A percentile compares a stretch with the other conserved stretches of the same genome.
Evolutionary conservation across 2,329 filamentous ascomycete genomes (phyloP).

Genomic region (Fusarium burgessii): DNA sequence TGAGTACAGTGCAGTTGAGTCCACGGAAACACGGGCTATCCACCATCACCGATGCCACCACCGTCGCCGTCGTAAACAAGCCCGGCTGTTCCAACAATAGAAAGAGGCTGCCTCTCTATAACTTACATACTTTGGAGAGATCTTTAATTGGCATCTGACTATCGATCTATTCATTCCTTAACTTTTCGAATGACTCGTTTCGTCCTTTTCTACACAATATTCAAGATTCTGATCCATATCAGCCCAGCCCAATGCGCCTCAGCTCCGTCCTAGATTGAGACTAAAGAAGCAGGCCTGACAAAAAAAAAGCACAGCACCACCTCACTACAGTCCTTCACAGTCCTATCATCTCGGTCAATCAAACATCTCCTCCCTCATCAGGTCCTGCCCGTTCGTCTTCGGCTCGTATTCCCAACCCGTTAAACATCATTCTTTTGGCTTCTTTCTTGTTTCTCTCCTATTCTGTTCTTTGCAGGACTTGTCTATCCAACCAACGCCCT

Average conservation of each 20-base stretch:
- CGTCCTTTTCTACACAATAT: neutral
- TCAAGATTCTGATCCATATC: slow-evolving; percentile 1
- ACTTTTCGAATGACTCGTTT: neutral
- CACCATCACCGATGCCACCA: slow-evolving; percentile 35
- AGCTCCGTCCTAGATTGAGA: slow-evolving; percentile 24
- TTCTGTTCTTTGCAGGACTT: neutral
- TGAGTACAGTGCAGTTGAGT: neutral
- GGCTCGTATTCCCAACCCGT: slow-evolving; percentile 47
- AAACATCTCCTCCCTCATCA: slow-evolving; percentile 15
- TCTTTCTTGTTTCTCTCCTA: slow-evolving; percentile 3
- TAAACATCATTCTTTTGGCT: slow-evolving; percentile 30
- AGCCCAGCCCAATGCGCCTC: slow-evolving; percentile 29
- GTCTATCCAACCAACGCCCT: slow-evolving; percentile 38
- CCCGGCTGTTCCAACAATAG: slow-evolving; percentile 37
- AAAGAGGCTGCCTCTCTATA: slow-evolving; percentile 37
- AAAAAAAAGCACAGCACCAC: slow-evolving; percentile 33
- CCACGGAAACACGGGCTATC: neutral
- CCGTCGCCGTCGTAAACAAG: slow-evolving; percentile 37
- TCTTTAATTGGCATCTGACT: neutral
- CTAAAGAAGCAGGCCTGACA: slow-evolving; percentile 18
- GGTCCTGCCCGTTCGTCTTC: slow-evolving; percentile 10
- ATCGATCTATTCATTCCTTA: slow-evolving; percentile 5
- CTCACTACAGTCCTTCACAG: slow-evolving; percentile 17
- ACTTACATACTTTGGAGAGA: slow-evolving; percentile 6
- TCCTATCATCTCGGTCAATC: slow-evolving; percentile 20